Percentiles rank a stretch among this genome's conserved stretches.
Conservation (phyloP, 495 filamentous ascomycete species). For the Penicillium macrosclerotiorum region DNA sequence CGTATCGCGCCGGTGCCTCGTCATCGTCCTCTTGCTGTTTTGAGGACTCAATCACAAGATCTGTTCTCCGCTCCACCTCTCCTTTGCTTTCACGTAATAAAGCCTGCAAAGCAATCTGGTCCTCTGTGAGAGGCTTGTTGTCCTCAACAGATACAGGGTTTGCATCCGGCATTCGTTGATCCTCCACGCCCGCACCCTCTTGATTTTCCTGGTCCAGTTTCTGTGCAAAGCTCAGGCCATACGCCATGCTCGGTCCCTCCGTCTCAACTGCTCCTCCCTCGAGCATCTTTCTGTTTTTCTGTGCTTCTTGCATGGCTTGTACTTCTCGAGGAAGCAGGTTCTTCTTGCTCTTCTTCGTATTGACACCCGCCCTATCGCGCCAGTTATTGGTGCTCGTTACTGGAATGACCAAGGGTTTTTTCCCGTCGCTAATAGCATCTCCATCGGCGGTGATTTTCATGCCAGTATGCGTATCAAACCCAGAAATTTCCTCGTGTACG, state of each 20-base stretch:
- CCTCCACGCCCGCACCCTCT: conserved; percentile 15
- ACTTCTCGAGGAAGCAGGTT: conserved; percentile 53
- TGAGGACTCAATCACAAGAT: conserved; percentile 57
- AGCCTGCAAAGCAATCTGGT: conserved; percentile 78
- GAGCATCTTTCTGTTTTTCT: conserved; percentile 29
- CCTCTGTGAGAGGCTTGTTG: conserved; percentile 52
- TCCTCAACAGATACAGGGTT: conserved; percentile 15
- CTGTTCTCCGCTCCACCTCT: conserved; percentile 47
- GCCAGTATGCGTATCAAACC: conserved; percentile 58
- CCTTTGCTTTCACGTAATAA: conserved; percentile 60
- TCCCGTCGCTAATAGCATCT: conserved; percentile 24
- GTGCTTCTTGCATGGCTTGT: conserved; percentile 42
- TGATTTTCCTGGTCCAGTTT: conserved; percentile 20
- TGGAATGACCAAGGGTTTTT: conserved; percentile 60
- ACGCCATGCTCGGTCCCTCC: conserved; percentile 40
- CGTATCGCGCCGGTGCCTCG: conserved; percentile 26
- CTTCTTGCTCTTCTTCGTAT: conserved; percentile 52
- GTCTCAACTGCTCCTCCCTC: conserved; percentile 33
- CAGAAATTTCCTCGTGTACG: conserved; percentile 52
- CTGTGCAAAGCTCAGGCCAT: conserved; percentile 46
- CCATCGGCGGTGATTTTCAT: conserved; percentile 48
- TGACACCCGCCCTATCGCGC: conserved; percentile 53
- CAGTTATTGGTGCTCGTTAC: conserved; percentile 69
- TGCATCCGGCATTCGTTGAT: conserved; percentile 32
- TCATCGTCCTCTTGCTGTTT: conserved; percentile 23